phyloP scores from a whole-genome alignment of 2,329 filamentous ascomycete species.

The Fusarium phyllophilum region DNA sequence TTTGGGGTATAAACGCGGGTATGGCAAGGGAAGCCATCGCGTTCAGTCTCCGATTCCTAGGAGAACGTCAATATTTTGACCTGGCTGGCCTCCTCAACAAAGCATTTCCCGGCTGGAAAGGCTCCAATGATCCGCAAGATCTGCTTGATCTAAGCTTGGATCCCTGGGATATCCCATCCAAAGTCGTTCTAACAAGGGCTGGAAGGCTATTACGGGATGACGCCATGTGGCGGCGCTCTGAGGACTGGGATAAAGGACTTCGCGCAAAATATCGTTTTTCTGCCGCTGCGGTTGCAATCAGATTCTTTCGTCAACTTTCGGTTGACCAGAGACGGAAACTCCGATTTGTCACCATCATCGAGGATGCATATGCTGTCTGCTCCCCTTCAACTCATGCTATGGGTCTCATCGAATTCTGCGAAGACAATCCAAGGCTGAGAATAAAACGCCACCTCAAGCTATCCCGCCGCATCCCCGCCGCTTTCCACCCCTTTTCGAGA shows the following conservation, averaged over 20 bases:
- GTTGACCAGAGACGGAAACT: no score
- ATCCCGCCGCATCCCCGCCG: no score
- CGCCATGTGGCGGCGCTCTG: rapidly evolving
- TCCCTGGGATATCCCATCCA: not conserved
- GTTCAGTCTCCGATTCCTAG: not conserved
- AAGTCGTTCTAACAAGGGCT: rapidly evolving
- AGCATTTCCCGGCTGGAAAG: not conserved
- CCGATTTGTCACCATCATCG: not conserved
- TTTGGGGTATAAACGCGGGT: rapidly evolving
- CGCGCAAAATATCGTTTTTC: slow-evolving; percentile 9
- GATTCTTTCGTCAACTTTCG: not conserved
- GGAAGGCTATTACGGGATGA: not conserved
- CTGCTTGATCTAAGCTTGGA: not conserved
- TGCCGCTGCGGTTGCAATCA: not conserved
- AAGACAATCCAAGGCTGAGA: not conserved
- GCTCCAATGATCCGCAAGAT: not conserved
- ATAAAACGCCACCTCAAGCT: not conserved
- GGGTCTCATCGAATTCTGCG: not conserved
- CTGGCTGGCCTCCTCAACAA: not conserved
- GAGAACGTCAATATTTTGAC: no score
- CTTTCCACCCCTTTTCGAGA: no score
- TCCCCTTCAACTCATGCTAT: not conserved
- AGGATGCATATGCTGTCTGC: not conserved
- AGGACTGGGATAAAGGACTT: rapidly evolving
- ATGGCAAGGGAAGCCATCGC: not conserved